These are phyloP conservation scores for Naganishia vaughanmartiniae DNA, from an alignment of 768 basidiomycete genomes.

Conservation along the genomic window DNA sequence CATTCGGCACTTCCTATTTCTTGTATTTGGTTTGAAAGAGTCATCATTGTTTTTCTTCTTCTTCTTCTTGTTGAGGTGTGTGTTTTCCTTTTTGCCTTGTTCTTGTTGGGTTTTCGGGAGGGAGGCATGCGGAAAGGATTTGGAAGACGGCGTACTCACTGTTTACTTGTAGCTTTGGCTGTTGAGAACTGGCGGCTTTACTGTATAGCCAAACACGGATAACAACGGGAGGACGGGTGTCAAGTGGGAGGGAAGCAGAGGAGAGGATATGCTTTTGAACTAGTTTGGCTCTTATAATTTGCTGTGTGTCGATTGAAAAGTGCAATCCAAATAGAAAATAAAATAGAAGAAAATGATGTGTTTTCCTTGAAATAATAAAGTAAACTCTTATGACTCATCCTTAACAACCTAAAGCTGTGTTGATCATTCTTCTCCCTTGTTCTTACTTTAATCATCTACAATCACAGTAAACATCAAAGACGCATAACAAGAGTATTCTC, in stretches of 20 bases:
- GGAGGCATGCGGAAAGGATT: too few relatives aligned
- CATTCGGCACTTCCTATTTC: conserved; percentile 24
- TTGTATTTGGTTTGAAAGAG: neutral
- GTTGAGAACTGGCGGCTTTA: too few relatives aligned
- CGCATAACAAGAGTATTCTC: neutral
- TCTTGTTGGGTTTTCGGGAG: too few relatives aligned
- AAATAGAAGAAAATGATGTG: neutral
- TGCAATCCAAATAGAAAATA: neutral
- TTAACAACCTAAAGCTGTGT: neutral
- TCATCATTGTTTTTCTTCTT: conserved; percentile 16
- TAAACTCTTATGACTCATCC: conserved; percentile 3
- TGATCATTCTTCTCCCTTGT: neutral
- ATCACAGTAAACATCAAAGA: neutral
- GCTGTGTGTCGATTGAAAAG: neutral
- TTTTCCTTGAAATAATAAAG: neutral
- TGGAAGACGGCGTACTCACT: too few relatives aligned
- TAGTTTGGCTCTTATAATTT: too few relatives aligned
- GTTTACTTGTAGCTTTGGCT: too few relatives aligned
- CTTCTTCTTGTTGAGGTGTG: neutral
- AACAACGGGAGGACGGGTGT: too few relatives aligned
- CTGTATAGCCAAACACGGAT: too few relatives aligned
- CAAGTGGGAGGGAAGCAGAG: too few relatives aligned
- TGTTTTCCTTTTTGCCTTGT: neutral
- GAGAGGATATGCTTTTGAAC: too few relatives aligned
- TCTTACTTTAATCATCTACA: neutral